Percentiles rank a stretch among this genome's conserved stretches.
Conservation (phyloP, 768 basidiomycete species). For the Lenzites betulinus region DNA sequence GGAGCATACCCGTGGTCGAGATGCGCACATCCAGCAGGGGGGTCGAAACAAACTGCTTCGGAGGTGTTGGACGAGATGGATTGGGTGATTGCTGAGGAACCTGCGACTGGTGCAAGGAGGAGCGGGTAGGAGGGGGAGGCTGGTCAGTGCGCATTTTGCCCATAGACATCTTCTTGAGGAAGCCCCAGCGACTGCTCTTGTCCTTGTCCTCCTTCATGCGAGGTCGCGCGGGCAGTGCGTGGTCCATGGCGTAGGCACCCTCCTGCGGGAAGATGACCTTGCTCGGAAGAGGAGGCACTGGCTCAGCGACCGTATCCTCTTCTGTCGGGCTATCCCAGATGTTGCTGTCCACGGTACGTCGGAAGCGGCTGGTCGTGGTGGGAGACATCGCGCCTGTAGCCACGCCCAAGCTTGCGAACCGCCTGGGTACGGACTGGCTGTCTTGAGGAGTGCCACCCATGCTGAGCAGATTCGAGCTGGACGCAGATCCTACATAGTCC, state of each 20-base stretch:
- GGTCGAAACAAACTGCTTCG: constrained; percentile 8
- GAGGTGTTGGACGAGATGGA: constrained; percentile 18
- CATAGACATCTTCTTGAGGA: constrained; percentile 99
- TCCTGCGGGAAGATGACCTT: constrained; percentile 15
- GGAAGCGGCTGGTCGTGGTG: constrained; percentile 39
- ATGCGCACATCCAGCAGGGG: constrained; percentile 73
- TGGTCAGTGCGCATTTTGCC: constrained; percentile 80
- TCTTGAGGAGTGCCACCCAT: constrained; percentile 37
- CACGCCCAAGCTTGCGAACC: constrained; percentile 70
- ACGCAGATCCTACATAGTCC: constrained; percentile 61
- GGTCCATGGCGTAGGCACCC: constrained; percentile 19
- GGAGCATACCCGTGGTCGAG: constrained; percentile 67
- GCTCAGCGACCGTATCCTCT: constrained; percentile 21
- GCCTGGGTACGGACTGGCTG: constrained; percentile 40
- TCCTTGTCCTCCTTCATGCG: constrained; percentile 46
- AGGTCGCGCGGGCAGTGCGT: constrained; percentile 13
- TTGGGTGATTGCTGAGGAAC: constrained; percentile 25
- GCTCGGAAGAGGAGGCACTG: constrained; percentile 21
- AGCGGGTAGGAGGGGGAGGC: constrained; percentile 38
- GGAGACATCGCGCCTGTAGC: constrained; percentile 42
- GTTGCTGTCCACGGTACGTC: constrained; percentile 41
- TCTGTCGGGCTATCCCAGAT: constrained; percentile 53
- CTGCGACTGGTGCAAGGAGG: constrained; percentile 36
- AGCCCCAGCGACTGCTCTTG: constrained; percentile 86
- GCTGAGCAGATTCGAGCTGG: constrained; percentile 65